Evolutionary conservation across 768 basidiomycete species (phyloP), one percentile per base, ranked within the genome.

Genomic region (Filobasidium floriforme): DNA sequence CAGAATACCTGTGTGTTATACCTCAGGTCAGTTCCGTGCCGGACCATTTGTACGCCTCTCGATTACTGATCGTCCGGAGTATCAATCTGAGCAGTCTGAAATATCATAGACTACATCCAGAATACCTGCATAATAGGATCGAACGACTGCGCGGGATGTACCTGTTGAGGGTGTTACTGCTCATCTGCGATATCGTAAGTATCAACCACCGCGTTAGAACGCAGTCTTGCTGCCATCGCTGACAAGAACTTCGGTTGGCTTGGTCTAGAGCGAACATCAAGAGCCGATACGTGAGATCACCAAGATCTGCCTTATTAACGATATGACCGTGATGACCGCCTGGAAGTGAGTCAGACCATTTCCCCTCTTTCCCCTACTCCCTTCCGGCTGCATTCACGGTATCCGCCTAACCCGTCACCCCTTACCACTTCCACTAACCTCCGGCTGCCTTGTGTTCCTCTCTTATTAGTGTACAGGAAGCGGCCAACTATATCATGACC

Each of bases 31-130:
- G 71, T 59, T 49, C 28, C 29, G n/a, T 52, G 12, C 18, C n/a
- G n/a, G n/a, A n/a, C n/a, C n/a, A n/a, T n/a, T n/a, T n/a, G n/a
- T n/a, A n/a, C 41, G 1, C 4, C 6, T 22, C 22, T 54, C 40
- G 49, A 11, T 3, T 61, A 26, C 64, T 62, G 52, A 73, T 59
- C 59, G 28, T 24, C 66, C 24, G 22, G 61, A 55, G 24, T 65
- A 19, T n/a, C 19, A 24, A 1, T 67, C n/a, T n/a, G n/a, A n/a
- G n/a, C n/a, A 97, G 96, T 75, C 77, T 98, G 70, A 89, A 86
- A 73, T 98, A 98, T 71, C 93, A 98, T 73, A 88, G 93, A 60
- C 84, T 99, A 15, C 96, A 98, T 77, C 96, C 96, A 15, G 96
- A 98, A 78, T 99, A 99, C 76, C 87, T 99, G 65, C 90, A 91